Conservation (phyloP, 129 eudicot species). For the Centrapalus pauciflorus region DNA sequence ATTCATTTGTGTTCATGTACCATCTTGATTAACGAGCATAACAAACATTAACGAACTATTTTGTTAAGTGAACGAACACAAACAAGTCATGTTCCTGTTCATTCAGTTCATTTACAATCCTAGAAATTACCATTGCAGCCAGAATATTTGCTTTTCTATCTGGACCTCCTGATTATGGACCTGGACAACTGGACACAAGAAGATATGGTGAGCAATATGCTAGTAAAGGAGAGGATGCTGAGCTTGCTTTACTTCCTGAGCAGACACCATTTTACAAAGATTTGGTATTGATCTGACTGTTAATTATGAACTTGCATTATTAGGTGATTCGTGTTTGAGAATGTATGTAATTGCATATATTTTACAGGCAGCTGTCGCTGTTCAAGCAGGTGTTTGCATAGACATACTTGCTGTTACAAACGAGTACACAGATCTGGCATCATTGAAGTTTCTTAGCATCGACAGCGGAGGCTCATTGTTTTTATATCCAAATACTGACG, state of each 20-base stretch:
- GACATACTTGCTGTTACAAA: constrained; percentile 97
- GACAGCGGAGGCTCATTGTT: constrained; percentile 97
- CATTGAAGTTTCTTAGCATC: constrained; percentile 89
- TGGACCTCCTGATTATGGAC: constrained; percentile 97
- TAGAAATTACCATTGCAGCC: constrained; percentile 49
- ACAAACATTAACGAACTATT: too few relatives aligned
- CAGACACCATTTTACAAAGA: constrained; percentile 97
- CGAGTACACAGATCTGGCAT: constrained; percentile 97
- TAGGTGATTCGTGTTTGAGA: constrained; percentile 7
- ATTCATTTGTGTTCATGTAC: too few relatives aligned
- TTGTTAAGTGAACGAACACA: too few relatives aligned
- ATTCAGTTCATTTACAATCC: neutral
- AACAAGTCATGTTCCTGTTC: too few relatives aligned
- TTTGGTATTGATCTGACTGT: constrained; percentile 47
- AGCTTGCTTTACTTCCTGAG: constrained; percentile 94
- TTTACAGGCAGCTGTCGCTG: constrained; percentile 97
- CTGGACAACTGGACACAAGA: constrained; percentile 93
- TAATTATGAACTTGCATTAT: neutral
- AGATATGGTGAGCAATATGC: constrained; percentile 99
- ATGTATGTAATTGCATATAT: constrained; percentile 26
- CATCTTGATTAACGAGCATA: too few relatives aligned
- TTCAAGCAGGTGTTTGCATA: constrained; percentile 98
- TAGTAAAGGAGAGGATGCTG: constrained; percentile 99
- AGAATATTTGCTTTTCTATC: constrained; percentile 96
- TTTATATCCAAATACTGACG: constrained; percentile 82